These are phyloP conservation scores for Ligustrum vulgare DNA, from an alignment of 257 asterid species.

Conservation along the genomic window DNA sequence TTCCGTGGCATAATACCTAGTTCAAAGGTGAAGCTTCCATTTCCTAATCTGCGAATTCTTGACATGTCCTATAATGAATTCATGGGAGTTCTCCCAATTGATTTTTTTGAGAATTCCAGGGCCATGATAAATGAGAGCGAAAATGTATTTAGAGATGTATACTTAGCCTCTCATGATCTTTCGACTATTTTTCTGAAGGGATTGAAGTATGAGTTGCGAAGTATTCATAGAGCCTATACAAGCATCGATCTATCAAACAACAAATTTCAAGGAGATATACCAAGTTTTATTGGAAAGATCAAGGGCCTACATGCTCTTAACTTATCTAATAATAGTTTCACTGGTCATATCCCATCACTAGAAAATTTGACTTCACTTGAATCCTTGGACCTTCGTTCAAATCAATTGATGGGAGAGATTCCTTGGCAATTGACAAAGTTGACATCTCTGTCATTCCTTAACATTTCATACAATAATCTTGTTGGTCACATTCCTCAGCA, in stretches of 20 bases:
- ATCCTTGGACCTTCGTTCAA: conserved; percentile 34
- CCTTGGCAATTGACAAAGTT: conserved; percentile 23
- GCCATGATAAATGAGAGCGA: conserved; percentile 21
- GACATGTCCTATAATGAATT: conserved; percentile 26
- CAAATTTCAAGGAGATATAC: conserved; percentile 23
- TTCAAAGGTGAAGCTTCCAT: not conserved
- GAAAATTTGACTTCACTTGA: conserved; percentile 25
- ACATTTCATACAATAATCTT: conserved; percentile 34
- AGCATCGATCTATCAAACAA: conserved; percentile 29
- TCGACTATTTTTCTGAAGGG: conserved; percentile 7
- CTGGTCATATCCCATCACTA: conserved; percentile 27
- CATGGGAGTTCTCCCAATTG: conserved; percentile 16
- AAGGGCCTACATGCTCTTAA: conserved; percentile 12
- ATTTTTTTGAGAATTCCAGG: conserved; percentile 7
- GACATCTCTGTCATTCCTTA: conserved; percentile 23
- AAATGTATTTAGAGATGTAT: too few species aligned
- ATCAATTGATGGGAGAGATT: conserved; percentile 32
- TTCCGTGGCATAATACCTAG: conserved; percentile 14
- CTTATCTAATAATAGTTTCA: conserved; percentile 23
- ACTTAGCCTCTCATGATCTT: not conserved
- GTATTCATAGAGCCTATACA: conserved; percentile 3
- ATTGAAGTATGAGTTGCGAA: not conserved
- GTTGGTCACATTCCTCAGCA: conserved; percentile 28
- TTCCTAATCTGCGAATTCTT: conserved; percentile 7
- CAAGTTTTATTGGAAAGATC: conserved; percentile 9